These are phyloP conservation scores for Gyromitra esculenta DNA, from an alignment of 2,329 filamentous ascomycete species.

Conservation along the genomic window DNA sequence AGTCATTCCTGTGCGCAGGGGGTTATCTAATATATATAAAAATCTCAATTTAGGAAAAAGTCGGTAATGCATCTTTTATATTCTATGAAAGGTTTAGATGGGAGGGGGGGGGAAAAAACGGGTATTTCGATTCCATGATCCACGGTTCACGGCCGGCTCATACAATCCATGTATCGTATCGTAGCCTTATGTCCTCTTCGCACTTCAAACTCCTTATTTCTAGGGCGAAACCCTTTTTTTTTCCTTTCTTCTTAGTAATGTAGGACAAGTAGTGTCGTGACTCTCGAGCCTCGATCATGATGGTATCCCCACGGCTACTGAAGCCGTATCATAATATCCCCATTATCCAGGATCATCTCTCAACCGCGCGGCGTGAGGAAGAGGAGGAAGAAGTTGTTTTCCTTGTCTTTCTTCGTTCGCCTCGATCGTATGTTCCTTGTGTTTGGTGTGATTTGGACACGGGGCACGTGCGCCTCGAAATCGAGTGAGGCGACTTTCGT, in stretches of 20 bases:
- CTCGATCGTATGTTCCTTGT: neutral
- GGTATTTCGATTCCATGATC: neutral
- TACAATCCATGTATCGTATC: neutral
- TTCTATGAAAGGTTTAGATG: too few relatives aligned
- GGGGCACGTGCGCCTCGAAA: neutral
- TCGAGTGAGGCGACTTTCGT: neutral
- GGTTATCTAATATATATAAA: too few relatives aligned
- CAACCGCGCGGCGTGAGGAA: neutral
- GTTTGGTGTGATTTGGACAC: neutral
- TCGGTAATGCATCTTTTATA: too few relatives aligned
- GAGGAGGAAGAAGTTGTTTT: neutral
- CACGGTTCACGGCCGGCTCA: conserved; percentile 3
- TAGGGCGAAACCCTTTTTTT: neutral
- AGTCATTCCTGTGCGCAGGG: too few relatives aligned
- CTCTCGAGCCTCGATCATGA: neutral
- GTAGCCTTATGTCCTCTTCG: neutral
- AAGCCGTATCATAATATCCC: neutral
- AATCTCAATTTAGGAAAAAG: too few relatives aligned
- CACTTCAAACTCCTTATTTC: neutral
- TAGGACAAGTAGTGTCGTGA: neutral
- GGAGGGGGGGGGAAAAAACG: neutral
- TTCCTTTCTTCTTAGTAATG: neutral
- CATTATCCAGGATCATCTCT: neutral
- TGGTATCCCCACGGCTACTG: neutral
- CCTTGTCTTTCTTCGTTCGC: neutral